These are phyloP conservation scores for Brassica balearica DNA, from an alignment of 441 rosid genomes.

Conservation along the genomic window DNA sequence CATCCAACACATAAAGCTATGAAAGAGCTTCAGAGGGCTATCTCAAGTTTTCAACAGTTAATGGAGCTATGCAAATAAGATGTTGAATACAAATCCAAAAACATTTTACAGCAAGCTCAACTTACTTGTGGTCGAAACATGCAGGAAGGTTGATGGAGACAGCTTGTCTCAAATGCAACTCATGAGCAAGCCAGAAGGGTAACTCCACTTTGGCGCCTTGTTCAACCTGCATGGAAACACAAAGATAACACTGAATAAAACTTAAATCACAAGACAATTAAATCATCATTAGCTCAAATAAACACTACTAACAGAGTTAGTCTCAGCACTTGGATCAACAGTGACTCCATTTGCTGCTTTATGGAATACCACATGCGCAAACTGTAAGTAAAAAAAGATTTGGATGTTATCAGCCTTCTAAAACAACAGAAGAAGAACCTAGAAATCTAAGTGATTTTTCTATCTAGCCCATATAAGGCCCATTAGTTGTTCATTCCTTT, in stretches of 20 bases:
- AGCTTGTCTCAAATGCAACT: slow-evolving; percentile 73
- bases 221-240: slow-evolving; percentile 58
- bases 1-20: slow-evolving; percentile 9
- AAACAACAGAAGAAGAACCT: slow-evolving; percentile 1
- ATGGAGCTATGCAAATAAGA: neutral
- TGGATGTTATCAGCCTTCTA: neutral
- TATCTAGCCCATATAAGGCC: too few relatives aligned
- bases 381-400: slow-evolving; percentile 44
- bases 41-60: neutral
- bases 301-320: slow-evolving; percentile 61
- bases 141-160: slow-evolving; percentile 64
- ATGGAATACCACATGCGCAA: slow-evolving; percentile 74
- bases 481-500: too few relatives aligned
- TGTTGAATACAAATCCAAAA: neutral
- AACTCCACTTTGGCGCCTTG: slow-evolving; percentile 83
- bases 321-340: slow-evolving; percentile 80
- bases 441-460: neutral
- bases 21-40: neutral
- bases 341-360: slow-evolving; percentile 82
- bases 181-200: slow-evolving; percentile 88
- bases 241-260: neutral
- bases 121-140: slow-evolving; percentile 84
- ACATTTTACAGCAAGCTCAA: neutral
- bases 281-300: neutral
- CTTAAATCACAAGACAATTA: neutral